Conservation (phyloP, 1,139 yeast species). For the Eremothecium gossypii region DNA sequence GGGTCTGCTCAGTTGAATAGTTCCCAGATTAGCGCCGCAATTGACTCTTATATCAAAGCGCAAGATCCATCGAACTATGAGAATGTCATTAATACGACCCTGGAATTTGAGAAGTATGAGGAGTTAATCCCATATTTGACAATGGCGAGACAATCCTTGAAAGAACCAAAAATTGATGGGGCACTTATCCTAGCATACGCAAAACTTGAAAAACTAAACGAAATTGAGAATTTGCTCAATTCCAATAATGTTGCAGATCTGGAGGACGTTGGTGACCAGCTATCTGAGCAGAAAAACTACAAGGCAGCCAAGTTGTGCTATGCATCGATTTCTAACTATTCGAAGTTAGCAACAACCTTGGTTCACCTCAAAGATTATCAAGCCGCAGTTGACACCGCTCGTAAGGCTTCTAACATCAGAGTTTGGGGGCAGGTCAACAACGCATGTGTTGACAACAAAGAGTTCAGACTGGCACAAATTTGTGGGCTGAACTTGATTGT, state of each 20-base stretch:
- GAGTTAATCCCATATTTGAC: slow-evolving; percentile 78
- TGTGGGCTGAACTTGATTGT: slow-evolving; percentile 96
- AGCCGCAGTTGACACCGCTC: slow-evolving; percentile 96
- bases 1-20: slow-evolving; percentile 97
- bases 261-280: slow-evolving; percentile 84
- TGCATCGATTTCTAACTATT: slow-evolving; percentile 82
- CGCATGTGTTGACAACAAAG: slow-evolving; percentile 93
- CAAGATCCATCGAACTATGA: slow-evolving; percentile 85
- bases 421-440: slow-evolving; percentile 98
- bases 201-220: slow-evolving; percentile 60
- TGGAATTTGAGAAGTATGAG: slow-evolving; percentile 92
- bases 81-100: slow-evolving; percentile 90
- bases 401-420: slow-evolving; percentile 87
- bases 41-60: slow-evolving; percentile 81
- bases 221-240: slow-evolving; percentile 74
- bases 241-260: slow-evolving; percentile 90
- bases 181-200: slow-evolving; percentile 86
- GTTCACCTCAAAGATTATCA: slow-evolving; percentile 90
- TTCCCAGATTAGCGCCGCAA: slow-evolving; percentile 83
- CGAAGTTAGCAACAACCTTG: slow-evolving; percentile 89
- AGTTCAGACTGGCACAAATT: slow-evolving; percentile 93
- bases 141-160: slow-evolving; percentile 89
- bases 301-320: slow-evolving; percentile 88
- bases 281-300: slow-evolving; percentile 74
- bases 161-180: slow-evolving; percentile 91